Base-by-base conservation (phyloP, 2,329 filamentous ascomycete genomes). In the Epichloe aotearoae region DNA sequence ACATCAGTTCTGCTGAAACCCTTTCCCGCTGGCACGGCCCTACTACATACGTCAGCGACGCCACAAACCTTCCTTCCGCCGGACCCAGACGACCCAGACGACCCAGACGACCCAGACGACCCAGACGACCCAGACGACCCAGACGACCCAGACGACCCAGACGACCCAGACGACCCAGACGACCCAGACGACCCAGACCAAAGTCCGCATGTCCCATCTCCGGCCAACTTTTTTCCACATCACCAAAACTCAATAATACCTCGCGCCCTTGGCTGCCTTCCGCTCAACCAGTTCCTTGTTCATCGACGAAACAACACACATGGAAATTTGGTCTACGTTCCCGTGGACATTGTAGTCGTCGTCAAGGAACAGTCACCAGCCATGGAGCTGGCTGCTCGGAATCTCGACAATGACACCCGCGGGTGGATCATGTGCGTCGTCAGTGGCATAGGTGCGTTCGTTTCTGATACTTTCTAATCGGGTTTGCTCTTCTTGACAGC, bases 371-470 rank as follows among this genome's bases (percentile, higher is more conserved):
- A 19, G 17, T 43, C 46, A 20, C 42, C 46, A 38, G 62, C 60
- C 63, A 75, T 74, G 70, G 64, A 65, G 50, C 51, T 64, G 58
- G 56, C 51, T 52, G 58, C 56, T 51, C 59, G 57, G 47, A 66
- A 60, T 37, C 62, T 85, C 56, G 76, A 82, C 64, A 93, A 91
- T 71, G 91, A 97, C 71, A 84, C 84, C 55, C 81, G 89, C 56
- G 91, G 93, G 61, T 97, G 91, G 91, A 84, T 97, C 59, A 88
- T 97, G 86, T 83, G 77, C 61, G 74, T 89, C 57, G 88, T 90
- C 67, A 95, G 89, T 62, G 82, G 89, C 50, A 69, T 81, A 55
- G 80, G 80, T 83, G 60, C 52, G 76, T 73, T 52, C 52, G 76
- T 73, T 52, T 30, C n/a, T 11, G 4, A n/a, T 14, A 19, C 19